Percentiles rank a stretch among this genome's conserved stretches.
phyloP scores from a whole-genome alignment of 2,329 filamentous ascomycete genomes.

The Davidsoniella virescens region DNA sequence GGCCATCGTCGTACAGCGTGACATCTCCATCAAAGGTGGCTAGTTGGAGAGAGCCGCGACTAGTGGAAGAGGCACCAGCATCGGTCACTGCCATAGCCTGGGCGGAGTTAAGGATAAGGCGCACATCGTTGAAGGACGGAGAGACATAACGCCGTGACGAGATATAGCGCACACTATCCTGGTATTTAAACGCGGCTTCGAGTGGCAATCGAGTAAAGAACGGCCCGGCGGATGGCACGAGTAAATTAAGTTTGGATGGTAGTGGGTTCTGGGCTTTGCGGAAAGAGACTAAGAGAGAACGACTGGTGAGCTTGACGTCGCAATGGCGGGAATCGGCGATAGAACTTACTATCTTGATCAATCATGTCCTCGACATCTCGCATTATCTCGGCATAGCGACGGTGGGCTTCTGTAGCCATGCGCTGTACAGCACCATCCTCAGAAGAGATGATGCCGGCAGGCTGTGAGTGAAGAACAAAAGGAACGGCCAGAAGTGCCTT shows the following conservation, averaged over 20 bases:
- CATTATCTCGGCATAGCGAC: constrained; percentile 90
- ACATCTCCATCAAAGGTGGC: constrained; percentile 97
- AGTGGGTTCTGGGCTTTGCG: constrained; percentile 47
- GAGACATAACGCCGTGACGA: constrained; percentile 84
- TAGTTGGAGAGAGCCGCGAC: constrained; percentile 51
- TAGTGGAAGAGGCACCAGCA: constrained; percentile 16
- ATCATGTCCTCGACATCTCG: constrained; percentile 83
- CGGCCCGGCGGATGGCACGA: constrained; percentile 79
- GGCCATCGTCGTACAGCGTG: constrained; percentile 83
- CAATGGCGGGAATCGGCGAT: constrained; percentile 2
- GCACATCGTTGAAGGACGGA: constrained; percentile 92
- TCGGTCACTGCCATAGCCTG: constrained; percentile 83
- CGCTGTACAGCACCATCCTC: constrained; percentile 47
- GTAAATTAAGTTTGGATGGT: constrained; percentile 78
- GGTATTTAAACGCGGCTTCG: constrained; percentile 79
- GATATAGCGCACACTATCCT: constrained; percentile 74
- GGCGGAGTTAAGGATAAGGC: constrained; percentile 83
- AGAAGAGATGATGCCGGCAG: constrained; percentile 67
- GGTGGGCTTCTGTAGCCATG: constrained; percentile 66
- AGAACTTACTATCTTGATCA: constrained; percentile 62
- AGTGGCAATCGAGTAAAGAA: constrained; percentile 85
- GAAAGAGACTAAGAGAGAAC: constrained; percentile 41
- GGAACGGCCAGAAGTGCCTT: constrained; percentile 88
- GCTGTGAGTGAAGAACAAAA: constrained; percentile 91
- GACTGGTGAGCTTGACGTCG: neutral